Conservation (phyloP, 169 alveolate species). For the Babesia divergens region DNA sequence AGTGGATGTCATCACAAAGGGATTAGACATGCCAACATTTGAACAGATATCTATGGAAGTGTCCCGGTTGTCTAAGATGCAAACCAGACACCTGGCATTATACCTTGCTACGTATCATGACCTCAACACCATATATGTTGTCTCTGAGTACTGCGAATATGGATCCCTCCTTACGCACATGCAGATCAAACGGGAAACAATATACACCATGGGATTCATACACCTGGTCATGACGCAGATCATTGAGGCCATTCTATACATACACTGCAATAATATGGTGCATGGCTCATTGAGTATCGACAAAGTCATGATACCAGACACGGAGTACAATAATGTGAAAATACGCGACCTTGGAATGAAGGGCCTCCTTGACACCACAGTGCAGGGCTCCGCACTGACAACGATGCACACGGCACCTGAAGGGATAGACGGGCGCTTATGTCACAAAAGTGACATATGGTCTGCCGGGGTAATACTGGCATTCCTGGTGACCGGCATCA, state of each 20-base stretch:
- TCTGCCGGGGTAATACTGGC: constrained; percentile 52
- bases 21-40: constrained; percentile 32
- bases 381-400: constrained; percentile 27
- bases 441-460: constrained; percentile 56
- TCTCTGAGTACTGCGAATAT: constrained; percentile 45
- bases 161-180: constrained; percentile 23
- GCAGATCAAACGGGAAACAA: neutral
- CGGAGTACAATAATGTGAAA: constrained; percentile 5
- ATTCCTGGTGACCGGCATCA: constrained; percentile 49
- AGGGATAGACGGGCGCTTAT: neutral
- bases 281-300: constrained; percentile 47
- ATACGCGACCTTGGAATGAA: constrained; percentile 17
- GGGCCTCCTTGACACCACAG: constrained; percentile 12
- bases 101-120: constrained; percentile 43
- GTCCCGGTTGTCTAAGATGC: constrained; percentile 10
- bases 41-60: constrained; percentile 40
- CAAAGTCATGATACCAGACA: constrained; percentile 57
- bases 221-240: constrained; percentile 53
- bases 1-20: constrained; percentile 32
- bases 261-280: constrained; percentile 60
- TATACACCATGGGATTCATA: constrained; percentile 44
- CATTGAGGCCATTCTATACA: constrained; percentile 54
- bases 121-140: constrained; percentile 42
- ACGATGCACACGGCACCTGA: constrained; percentile 40
- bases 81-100: constrained; percentile 43